Conservation (phyloP, 1,139 yeast genomes). For the Saccharomyces hybrid region DNA sequence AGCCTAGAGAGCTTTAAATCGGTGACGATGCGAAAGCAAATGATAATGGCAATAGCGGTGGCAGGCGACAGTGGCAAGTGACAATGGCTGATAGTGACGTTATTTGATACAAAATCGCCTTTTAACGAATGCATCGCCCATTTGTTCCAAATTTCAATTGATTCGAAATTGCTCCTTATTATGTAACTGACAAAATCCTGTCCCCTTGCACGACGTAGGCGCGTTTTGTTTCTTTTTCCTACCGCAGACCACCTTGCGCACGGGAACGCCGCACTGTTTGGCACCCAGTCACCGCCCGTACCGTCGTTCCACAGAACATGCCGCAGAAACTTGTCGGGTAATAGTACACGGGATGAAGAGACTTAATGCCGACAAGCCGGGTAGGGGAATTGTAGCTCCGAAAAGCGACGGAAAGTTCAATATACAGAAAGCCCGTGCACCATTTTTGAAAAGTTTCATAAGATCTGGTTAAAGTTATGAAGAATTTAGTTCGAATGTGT, state of each 20-base stretch:
- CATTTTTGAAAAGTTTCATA: background rate
- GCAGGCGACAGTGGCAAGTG: background rate
- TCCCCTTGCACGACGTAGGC: background rate
- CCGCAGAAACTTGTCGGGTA: background rate
- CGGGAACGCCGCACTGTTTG: background rate
- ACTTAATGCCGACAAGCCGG: background rate
- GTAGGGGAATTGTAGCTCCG: background rate
- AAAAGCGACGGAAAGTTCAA: background rate
- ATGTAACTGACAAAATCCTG: background rate
- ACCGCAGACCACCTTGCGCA: background rate
- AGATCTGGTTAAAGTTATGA: background rate
- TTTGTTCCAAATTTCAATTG: background rate
- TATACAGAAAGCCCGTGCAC: background rate
- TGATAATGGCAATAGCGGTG: background rate
- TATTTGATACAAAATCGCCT: background rate
- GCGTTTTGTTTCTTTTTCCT: background rate
- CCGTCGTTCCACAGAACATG: background rate
- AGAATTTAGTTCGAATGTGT: background rate
- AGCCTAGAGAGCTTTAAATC: background rate
- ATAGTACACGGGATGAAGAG: background rate
- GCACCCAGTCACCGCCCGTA: background rate
- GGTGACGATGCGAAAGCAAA: background rate
- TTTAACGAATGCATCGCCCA: background rate
- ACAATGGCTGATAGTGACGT: conserved; percentile 1
- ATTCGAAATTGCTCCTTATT: conserved; percentile 1